A percentile compares a stretch with the other conserved stretches of the same genome.
Evolutionary conservation across 2,329 filamentous ascomycete genomes (phyloP).

Genomic region (Fusarium bulbicola): DNA sequence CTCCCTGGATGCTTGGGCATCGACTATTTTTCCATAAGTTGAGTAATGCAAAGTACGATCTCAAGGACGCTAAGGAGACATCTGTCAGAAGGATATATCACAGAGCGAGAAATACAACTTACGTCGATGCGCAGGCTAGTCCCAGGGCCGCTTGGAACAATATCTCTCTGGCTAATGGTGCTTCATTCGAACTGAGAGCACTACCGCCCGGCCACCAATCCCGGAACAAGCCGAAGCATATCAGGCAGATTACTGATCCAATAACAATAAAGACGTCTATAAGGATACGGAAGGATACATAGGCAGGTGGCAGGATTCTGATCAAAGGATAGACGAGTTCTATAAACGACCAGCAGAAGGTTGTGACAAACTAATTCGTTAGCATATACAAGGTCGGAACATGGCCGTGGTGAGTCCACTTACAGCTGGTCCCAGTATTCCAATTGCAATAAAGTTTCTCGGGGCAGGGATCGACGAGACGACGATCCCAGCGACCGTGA

Average conservation of each 20-base stretch:
- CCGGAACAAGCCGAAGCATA: not conserved
- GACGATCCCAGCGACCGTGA: not conserved
- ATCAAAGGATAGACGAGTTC: not conserved
- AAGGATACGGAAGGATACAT: not conserved
- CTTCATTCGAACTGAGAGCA: not conserved
- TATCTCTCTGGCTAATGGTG: not conserved
- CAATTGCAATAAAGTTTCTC: not conserved
- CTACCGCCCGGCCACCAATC: not conserved
- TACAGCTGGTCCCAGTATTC: not conserved
- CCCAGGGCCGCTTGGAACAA: not conserved
- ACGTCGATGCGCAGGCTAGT: not conserved
- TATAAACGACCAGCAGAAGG: not conserved
- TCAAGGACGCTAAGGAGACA: not conserved
- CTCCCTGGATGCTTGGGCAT: too few relatives aligned
- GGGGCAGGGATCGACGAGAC: not conserved
- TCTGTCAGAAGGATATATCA: too few relatives aligned
- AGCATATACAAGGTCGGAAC: not conserved
- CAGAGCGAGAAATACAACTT: not conserved
- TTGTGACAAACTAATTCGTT: not conserved
- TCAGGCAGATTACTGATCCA: not conserved
- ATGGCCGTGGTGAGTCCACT: accelerated
- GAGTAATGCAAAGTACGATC: not conserved
- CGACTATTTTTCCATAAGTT: not conserved
- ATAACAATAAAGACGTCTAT: not conserved
- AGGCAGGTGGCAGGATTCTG: not conserved